Percentiles rank a stretch among this genome's conserved stretches.
phyloP scores from a whole-genome alignment of 345 rosid species.

The Pistacia integerrima region DNA sequence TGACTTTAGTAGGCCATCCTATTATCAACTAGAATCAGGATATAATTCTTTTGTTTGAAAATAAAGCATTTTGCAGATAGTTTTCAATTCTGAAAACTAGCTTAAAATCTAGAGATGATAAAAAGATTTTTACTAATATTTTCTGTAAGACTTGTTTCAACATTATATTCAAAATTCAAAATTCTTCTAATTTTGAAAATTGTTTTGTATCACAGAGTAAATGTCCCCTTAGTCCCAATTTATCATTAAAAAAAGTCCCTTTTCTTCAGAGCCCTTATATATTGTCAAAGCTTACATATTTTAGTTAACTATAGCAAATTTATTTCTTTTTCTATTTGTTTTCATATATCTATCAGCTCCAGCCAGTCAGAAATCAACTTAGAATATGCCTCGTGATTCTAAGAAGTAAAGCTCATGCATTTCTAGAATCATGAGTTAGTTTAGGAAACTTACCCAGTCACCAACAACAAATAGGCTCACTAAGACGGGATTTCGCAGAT shows the following conservation, averaged over 20 bases:
- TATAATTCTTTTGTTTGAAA: neutral
- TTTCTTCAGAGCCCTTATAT: neutral
- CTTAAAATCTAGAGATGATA: no score
- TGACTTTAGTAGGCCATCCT: neutral
- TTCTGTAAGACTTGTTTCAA: neutral
- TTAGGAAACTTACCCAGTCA: slow-evolving; percentile 30
- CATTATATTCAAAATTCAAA: neutral
- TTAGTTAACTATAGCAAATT: neutral
- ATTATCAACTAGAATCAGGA: neutral
- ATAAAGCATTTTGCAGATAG: neutral
- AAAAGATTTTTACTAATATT: no score
- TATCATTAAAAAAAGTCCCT: neutral
- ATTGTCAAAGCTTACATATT: neutral
- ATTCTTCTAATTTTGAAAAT: no score
- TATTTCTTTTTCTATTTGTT: neutral
- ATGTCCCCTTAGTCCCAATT: neutral
- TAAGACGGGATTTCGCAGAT: slow-evolving; percentile 42
- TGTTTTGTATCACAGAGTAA: neutral
- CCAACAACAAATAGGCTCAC: slow-evolving; percentile 48
- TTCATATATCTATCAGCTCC: neutral
- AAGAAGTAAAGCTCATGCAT: neutral
- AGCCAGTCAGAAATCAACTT: neutral
- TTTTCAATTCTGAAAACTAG: neutral
- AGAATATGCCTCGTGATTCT: neutral
- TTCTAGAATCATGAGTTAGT: slow-evolving; percentile 6